A percentile compares a stretch with the other conserved stretches of the same genome.
These are phyloP conservation scores for Henningerozyma blattae DNA, from an alignment of 805 yeast genomes.

Conservation along the genomic window DNA sequence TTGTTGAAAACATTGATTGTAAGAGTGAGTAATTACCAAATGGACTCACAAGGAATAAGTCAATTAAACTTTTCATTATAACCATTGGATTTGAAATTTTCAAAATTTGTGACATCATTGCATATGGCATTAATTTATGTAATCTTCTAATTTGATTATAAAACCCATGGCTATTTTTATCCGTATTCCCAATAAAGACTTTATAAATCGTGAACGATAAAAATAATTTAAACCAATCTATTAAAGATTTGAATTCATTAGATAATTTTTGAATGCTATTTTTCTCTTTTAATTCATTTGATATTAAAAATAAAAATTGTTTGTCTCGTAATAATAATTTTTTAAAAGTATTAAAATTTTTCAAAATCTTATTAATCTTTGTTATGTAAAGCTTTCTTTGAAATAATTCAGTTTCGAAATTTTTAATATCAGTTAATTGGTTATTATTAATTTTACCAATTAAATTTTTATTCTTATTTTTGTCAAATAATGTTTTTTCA, in stretches of 20 bases:
- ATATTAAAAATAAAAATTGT: slow-evolving; percentile 45
- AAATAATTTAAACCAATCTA: slow-evolving; percentile 70
- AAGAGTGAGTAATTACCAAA: slow-evolving; percentile 55
- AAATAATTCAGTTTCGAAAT: slow-evolving; percentile 46
- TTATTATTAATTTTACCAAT: background rate
- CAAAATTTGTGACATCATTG: slow-evolving; percentile 61
- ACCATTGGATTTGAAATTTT: slow-evolving; percentile 81
- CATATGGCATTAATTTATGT: slow-evolving; percentile 73
- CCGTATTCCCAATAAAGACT: slow-evolving; percentile 50
- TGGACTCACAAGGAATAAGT: slow-evolving; percentile 71
- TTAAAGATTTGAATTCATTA: slow-evolving; percentile 50
- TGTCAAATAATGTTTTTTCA: slow-evolving; percentile 1
- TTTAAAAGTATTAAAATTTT: slow-evolving; percentile 28
- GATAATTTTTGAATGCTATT: slow-evolving; percentile 42
- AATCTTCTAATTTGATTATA: slow-evolving; percentile 58
- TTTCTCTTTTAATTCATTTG: slow-evolving; percentile 49
- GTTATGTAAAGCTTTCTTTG: slow-evolving; percentile 50
- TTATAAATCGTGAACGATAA: slow-evolving; percentile 73
- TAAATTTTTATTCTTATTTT: background rate
- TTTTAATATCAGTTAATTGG: slow-evolving; percentile 42
- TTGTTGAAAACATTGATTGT: slow-evolving; percentile 62
- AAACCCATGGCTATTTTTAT: slow-evolving; percentile 46
- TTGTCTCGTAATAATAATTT: slow-evolving; percentile 33
- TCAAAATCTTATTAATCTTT: background rate
- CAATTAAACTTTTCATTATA: slow-evolving; percentile 68